phyloP scores from a whole-genome alignment of 306 rosid genomes.

The Rosa rugosa region DNA sequence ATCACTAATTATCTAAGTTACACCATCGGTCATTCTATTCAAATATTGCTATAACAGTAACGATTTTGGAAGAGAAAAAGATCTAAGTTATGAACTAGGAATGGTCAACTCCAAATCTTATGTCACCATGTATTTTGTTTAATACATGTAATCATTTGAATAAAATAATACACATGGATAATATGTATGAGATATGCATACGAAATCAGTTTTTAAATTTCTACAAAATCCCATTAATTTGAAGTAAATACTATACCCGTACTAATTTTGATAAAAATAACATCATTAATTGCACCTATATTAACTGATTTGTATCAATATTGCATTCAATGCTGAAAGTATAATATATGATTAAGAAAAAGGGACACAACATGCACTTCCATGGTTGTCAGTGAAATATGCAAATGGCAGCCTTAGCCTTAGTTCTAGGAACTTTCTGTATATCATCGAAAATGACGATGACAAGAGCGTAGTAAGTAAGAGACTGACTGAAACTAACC shows the following conservation, averaged over 20 bases:
- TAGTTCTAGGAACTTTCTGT: constrained; percentile 20
- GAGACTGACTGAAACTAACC: constrained; percentile 34
- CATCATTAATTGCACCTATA: not conserved
- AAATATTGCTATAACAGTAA: not conserved
- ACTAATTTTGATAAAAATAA: not conserved
- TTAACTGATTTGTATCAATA: not conserved
- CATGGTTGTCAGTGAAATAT: constrained; percentile 21
- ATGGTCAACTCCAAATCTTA: not conserved
- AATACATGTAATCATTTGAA: not conserved
- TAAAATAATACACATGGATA: not conserved
- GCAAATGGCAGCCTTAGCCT: constrained; percentile 23
- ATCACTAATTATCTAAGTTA: not conserved
- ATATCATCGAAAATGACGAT: not conserved
- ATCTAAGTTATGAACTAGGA: not conserved
- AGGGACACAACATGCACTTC: constrained; percentile 7
- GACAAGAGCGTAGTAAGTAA: not conserved
- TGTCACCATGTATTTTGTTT: not conserved
- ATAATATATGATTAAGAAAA: constrained; percentile 2
- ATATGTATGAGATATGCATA: not conserved
- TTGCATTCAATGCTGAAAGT: not conserved
- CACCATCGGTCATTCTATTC: not conserved
- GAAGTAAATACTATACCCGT: not conserved
- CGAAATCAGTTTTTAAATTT: not conserved
- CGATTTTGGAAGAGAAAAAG: not conserved
- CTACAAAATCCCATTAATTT: not conserved